phyloP scores from a whole-genome alignment of 2,329 filamentous ascomycete species.

The Pseudogymnoascus sp. region DNA sequence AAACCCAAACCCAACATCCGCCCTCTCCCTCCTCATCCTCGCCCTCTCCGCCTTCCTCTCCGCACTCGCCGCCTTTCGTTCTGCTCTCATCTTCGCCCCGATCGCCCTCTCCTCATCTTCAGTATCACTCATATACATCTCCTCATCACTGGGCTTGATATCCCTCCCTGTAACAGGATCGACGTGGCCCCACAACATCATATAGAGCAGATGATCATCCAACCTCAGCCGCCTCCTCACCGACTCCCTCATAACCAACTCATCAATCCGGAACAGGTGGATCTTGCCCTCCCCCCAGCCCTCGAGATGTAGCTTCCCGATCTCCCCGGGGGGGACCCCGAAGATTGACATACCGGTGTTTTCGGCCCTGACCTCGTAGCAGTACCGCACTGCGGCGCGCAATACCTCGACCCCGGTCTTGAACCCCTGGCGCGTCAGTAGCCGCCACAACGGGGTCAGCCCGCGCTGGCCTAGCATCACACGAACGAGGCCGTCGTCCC shows the following conservation, averaged over 20 bases:
- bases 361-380: constrained; percentile 29
- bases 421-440: constrained; percentile 50
- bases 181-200: constrained; percentile 56
- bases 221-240: constrained; percentile 43
- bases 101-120: constrained; percentile 22
- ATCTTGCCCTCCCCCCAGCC: constrained; percentile 43
- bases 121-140: constrained; percentile 44
- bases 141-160: constrained; percentile 40
- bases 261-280: constrained; percentile 48
- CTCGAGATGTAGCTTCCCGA: constrained; percentile 47
- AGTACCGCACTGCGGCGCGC: constrained; percentile 50
- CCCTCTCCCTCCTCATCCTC: background rate
- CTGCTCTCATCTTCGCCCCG: background rate
- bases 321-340: constrained; percentile 42
- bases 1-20: background rate
- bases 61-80: background rate
- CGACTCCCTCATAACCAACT: constrained; percentile 50
- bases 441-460: constrained; percentile 48
- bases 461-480: constrained; percentile 52
- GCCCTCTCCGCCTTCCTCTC: background rate
- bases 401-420: constrained; percentile 42
- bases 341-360: constrained; percentile 31
- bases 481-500: constrained; percentile 42
- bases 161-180: constrained; percentile 44
- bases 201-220: constrained; percentile 44